These are phyloP conservation scores for Zygosaccharomyces sapae DNA, from an alignment of 1,139 yeast genomes.

Conservation along the genomic window DNA sequence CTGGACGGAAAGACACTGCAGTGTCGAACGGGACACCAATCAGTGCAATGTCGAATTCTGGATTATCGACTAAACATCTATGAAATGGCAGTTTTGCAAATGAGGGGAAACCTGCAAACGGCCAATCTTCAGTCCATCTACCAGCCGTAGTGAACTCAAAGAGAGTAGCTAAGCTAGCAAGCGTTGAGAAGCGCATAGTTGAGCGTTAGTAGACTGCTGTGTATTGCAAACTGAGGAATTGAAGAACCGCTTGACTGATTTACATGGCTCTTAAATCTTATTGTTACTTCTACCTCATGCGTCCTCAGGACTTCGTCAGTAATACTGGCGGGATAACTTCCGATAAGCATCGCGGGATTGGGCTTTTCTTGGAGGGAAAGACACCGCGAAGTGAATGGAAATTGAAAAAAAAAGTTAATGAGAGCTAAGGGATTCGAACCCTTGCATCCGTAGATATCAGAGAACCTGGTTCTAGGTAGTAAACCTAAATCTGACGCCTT, in stretches of 20 bases:
- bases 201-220: not conserved
- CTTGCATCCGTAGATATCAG: constrained; percentile 36
- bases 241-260: too few species aligned
- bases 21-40: constrained; percentile 63
- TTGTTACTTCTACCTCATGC: too few species aligned
- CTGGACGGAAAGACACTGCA: constrained; percentile 56
- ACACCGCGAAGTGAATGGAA: too few species aligned
- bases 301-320: too few species aligned
- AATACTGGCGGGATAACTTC: too few species aligned
- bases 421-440: constrained; percentile 36
- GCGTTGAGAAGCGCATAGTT: not conserved
- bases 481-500: constrained; percentile 35
- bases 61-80: constrained; percentile 51
- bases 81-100: constrained; percentile 67
- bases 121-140: constrained; percentile 64
- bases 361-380: too few species aligned
- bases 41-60: constrained; percentile 58
- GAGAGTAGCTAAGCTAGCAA: constrained; percentile 17
- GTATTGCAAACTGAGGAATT: too few species aligned
- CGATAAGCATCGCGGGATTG: too few species aligned
- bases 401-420: constrained; percentile 15
- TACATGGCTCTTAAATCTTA: too few species aligned
- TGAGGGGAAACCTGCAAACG: constrained; percentile 64
- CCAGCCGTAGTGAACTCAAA: constrained; percentile 38
- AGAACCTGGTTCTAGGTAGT: constrained; percentile 20